These are phyloP conservation scores for Seminavis robusta DNA, from an alignment of 108 stramenopile genomes.

Conservation along the genomic window DNA sequence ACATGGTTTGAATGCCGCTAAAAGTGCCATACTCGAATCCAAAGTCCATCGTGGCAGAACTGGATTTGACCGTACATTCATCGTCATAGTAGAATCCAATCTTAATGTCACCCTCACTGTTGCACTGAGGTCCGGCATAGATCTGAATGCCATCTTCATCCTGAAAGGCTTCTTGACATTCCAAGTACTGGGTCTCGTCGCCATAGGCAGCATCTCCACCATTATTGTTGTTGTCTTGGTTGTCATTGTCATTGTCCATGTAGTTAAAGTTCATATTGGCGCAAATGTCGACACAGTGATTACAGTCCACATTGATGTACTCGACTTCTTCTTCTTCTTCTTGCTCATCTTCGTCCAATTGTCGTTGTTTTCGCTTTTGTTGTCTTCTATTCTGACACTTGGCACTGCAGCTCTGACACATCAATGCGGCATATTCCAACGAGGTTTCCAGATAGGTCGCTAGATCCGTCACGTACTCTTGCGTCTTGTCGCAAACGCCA, in stretches of 20 bases:
- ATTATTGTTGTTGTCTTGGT: too few species aligned
- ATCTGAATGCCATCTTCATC: constrained; percentile 40
- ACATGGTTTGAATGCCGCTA: constrained; percentile 43
- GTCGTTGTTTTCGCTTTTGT: too few species aligned
- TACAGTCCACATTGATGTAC: constrained; percentile 18
- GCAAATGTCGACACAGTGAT: constrained; percentile 22
- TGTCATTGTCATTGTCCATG: constrained; percentile 9
- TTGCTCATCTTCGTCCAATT: constrained; percentile 10
- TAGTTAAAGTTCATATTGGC: not conserved
- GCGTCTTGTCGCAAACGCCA: constrained; percentile 30
- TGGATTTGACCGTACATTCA: constrained; percentile 53
- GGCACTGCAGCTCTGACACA: constrained; percentile 23
- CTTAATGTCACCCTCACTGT: constrained; percentile 22
- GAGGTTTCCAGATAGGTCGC: constrained; percentile 21
- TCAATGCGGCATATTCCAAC: constrained; percentile 19
- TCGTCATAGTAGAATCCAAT: constrained; percentile 59
- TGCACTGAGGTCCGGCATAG: constrained; percentile 50
- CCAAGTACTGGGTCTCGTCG: constrained; percentile 43
- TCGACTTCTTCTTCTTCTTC: constrained; percentile 12
- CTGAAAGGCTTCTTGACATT: constrained; percentile 33
- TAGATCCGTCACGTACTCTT: constrained; percentile 40
- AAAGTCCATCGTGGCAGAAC: constrained; percentile 12
- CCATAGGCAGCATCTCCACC: too few species aligned
- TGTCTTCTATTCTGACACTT: too few species aligned
- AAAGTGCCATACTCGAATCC: constrained; percentile 12